Evolutionary conservation across 2,329 filamentous ascomycete genomes (phyloP).

Genomic region (Xylaria arbuscula): DNA sequence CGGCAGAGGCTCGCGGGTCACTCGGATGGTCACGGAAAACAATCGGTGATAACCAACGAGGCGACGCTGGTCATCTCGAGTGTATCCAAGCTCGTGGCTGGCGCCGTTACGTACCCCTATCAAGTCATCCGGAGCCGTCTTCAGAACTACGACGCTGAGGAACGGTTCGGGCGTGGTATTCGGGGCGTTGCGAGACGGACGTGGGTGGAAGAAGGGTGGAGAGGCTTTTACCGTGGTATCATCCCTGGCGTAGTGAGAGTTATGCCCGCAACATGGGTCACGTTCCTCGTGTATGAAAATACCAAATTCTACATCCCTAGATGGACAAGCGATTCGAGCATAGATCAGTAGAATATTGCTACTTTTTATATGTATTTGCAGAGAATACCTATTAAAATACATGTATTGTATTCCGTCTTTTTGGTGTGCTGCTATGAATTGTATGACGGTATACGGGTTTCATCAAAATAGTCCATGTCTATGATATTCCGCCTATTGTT

Average conservation of each 20-base stretch:
- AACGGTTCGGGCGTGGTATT: conserved; percentile 76
- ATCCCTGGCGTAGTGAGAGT: conserved; percentile 91
- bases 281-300: conserved; percentile 97
- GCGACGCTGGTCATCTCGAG: conserved; percentile 86
- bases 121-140: conserved; percentile 89
- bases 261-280: conserved; percentile 94
- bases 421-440: background rate
- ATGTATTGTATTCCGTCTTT: conserved; percentile 10
- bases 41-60: conserved; percentile 69
- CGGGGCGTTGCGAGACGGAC: conserved; percentile 77
- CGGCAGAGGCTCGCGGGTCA: conserved; percentile 38
- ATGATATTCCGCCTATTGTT: too few species aligned
- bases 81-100: conserved; percentile 85
- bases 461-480: background rate
- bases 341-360: conserved; percentile 20
- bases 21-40: conserved; percentile 45
- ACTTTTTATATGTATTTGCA: background rate
- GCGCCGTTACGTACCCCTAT: conserved; percentile 92
- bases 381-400: conserved; percentile 19
- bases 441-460: background rate
- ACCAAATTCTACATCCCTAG: conserved; percentile 76
- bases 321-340: conserved; percentile 46
- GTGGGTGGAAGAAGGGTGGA: conserved; percentile 80
- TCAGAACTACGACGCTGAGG: conserved; percentile 87
- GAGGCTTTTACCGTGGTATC: conserved; percentile 91